Percentiles rank a stretch among this genome's conserved stretches.
phyloP scores from a whole-genome alignment of 1,284 basidiomycete species.

The Neolentinus lepideus region DNA sequence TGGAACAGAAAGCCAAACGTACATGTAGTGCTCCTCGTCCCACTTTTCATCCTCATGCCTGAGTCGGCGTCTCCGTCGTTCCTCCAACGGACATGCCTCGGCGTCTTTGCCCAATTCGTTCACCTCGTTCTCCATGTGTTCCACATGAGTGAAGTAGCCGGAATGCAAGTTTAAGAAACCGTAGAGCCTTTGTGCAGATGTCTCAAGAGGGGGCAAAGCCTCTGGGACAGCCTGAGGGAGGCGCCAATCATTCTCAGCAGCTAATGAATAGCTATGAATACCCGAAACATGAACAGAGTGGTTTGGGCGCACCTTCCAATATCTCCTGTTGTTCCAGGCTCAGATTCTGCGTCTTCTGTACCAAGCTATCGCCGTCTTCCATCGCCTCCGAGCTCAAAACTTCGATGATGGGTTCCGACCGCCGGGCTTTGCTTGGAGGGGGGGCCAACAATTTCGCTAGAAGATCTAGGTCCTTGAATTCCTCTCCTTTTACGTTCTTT shows the following conservation, averaged over 20 bases:
- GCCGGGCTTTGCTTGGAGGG: slow-evolving; percentile 30
- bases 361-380: slow-evolving; percentile 30
- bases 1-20: slow-evolving; percentile 15
- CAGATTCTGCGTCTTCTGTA: slow-evolving; percentile 28
- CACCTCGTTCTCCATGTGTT: slow-evolving; percentile 69
- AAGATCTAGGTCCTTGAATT: slow-evolving; percentile 70
- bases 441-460: slow-evolving; percentile 70
- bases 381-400: slow-evolving; percentile 40
- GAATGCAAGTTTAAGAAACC: slow-evolving; percentile 69
- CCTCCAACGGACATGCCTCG: slow-evolving; percentile 37
- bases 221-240: slow-evolving; percentile 53
- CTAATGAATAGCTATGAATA: slow-evolving; percentile 27
- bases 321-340: slow-evolving; percentile 53
- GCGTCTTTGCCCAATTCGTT: slow-evolving; percentile 68
- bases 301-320: slow-evolving; percentile 39
- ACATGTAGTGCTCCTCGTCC: slow-evolving; percentile 81
- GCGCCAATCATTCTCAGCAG: slow-evolving; percentile 72
- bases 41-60: slow-evolving; percentile 66
- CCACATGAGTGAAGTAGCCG: slow-evolving; percentile 65
- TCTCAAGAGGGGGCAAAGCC: slow-evolving; percentile 27
- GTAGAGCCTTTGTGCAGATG: slow-evolving; percentile 43
- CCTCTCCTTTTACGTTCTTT: slow-evolving; percentile 56
- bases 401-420: slow-evolving; percentile 50
- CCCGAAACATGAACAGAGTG: slow-evolving; percentile 3
- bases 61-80: slow-evolving; percentile 42